Percentiles rank a stretch among this genome's conserved stretches.
Evolutionary conservation across 179 eudicot genomes (phyloP).

Genomic region (Silene vulgaris): DNA sequence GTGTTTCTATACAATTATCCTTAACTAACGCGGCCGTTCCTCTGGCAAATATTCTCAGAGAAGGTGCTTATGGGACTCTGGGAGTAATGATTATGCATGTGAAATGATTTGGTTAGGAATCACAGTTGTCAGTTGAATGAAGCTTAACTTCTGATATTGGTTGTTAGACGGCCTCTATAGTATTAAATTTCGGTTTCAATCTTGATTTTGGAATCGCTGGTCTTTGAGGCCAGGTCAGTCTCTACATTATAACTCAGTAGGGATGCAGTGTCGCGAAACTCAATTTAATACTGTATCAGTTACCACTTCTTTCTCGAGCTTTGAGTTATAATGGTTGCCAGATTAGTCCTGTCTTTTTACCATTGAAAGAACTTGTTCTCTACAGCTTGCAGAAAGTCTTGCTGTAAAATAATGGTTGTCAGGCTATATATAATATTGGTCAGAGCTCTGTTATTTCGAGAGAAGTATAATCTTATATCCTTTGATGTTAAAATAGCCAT

Average conservation of each 20-base stretch:
- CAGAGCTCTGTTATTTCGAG: no score
- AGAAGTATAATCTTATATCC: no score
- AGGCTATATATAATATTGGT: neutral
- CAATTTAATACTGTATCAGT: neutral
- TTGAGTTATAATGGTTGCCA: neutral
- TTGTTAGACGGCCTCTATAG: no score
- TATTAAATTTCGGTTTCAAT: no score
- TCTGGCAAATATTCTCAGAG: conserved; percentile 21
- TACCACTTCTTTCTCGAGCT: neutral
- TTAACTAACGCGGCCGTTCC: conserved; percentile 19
- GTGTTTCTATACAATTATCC: neutral
- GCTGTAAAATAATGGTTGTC: neutral
- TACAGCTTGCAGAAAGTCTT: neutral
- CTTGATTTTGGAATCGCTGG: no score
- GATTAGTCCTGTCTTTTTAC: neutral
- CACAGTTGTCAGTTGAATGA: no score
- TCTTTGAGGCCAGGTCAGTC: no score
- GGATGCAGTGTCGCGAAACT: neutral
- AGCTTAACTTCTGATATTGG: no score
- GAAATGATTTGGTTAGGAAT: neutral
- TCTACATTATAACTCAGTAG: no score
- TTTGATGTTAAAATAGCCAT: no score
- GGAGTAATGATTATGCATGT: conserved; percentile 12
- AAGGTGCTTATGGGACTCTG: neutral
- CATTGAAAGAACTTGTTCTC: neutral